Evolutionary conservation across 805 yeast genomes (phyloP).

Genomic region (Yamadazyma akitaensis): DNA sequence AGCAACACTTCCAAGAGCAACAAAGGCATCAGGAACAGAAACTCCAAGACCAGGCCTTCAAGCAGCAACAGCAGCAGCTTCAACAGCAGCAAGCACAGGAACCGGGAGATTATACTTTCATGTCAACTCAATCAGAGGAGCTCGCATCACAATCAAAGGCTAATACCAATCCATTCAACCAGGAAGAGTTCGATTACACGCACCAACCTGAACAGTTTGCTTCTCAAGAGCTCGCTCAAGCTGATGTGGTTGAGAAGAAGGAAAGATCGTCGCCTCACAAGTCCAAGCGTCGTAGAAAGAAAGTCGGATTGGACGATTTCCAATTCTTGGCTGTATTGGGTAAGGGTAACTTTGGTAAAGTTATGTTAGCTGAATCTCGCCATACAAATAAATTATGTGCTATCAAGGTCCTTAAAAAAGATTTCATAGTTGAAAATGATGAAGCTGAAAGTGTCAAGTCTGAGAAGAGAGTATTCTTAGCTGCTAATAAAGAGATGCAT

Average conservation of each 20-base stretch:
- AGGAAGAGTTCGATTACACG: slow-evolving; percentile 25
- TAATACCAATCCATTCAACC: slow-evolving; percentile 11
- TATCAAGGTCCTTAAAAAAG: slow-evolving; percentile 93
- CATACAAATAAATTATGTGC: slow-evolving; percentile 83
- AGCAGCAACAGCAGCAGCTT: not conserved
- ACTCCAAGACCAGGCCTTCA: not conserved
- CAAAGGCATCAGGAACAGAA: too few relatives aligned
- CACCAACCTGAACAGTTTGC: slow-evolving; percentile 19
- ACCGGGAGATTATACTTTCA: slow-evolving; percentile 21
- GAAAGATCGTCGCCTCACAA: slow-evolving; percentile 19
- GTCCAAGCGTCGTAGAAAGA: slow-evolving; percentile 49
- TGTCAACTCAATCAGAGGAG: slow-evolving; percentile 20
- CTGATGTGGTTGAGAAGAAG: slow-evolving; percentile 4
- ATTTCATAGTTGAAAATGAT: slow-evolving; percentile 90
- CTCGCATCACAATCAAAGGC: slow-evolving; percentile 10
- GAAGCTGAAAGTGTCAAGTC: slow-evolving; percentile 94
- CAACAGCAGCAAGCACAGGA: not conserved
- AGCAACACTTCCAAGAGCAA: not conserved
- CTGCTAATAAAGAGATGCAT: slow-evolving; percentile 83
- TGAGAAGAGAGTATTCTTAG: slow-evolving; percentile 85
- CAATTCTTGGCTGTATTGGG: slow-evolving; percentile 92
- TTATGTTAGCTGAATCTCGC: slow-evolving; percentile 93
- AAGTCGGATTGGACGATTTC: slow-evolving; percentile 92
- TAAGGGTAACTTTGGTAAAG: slow-evolving; percentile 98
- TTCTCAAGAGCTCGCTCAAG: slow-evolving; percentile 1